Evolutionary conservation across 306 rosid genomes (phyloP), one percentile per base, ranked within the genome.

Genomic region (Begonia masoniana): DNA sequence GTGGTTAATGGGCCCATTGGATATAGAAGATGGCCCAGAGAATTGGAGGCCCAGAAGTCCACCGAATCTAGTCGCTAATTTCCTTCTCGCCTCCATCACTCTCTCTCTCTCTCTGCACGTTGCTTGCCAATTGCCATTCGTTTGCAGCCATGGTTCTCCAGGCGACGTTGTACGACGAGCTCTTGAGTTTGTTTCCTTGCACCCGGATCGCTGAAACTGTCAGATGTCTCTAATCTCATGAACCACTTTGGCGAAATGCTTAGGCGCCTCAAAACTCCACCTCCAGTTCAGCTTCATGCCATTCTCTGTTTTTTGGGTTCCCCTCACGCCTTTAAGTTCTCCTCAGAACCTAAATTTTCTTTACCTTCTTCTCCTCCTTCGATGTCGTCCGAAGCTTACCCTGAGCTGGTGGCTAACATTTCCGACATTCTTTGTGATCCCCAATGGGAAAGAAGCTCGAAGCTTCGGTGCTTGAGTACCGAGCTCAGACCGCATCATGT

Each of bases 401-500:
- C 53, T 4, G 55, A 69, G 43, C 26, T 74, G 43, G 72, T 69
- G 21, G 45, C 56, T 4, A 24, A 41, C 57, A 52, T 74, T 52
- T 57, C 71, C 24, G 42, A 61, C 69, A 69, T 74, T 59, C 56
- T 74, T 36, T 23, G 45, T 10, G 56, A 55, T 45, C 66, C 75
- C 59, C 58, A 57, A 36, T 69, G 79, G 75, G 75, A 64, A 41
- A 35, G 26, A 47, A 69, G 56, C 59, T 59, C 69, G 5, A 63
- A 65, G 51, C 72, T 74, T 50, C 36, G 14, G 57, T 19, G 56
- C 12, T 52, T 74, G 52, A n/a, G 65, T 41, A 53, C 61, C 50
- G 54, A 61, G 15, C 55, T 70, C 12, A 55, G 59, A 57, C 43
- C 68, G 41, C 43, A 65, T 55, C 66, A 64, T 36, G 53, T 69